A percentile compares a stretch with the other conserved stretches of the same genome.
Evolutionary conservation across 1,139 yeast genomes (phyloP).

Genomic region (Suhomyces anneliseae): DNA sequence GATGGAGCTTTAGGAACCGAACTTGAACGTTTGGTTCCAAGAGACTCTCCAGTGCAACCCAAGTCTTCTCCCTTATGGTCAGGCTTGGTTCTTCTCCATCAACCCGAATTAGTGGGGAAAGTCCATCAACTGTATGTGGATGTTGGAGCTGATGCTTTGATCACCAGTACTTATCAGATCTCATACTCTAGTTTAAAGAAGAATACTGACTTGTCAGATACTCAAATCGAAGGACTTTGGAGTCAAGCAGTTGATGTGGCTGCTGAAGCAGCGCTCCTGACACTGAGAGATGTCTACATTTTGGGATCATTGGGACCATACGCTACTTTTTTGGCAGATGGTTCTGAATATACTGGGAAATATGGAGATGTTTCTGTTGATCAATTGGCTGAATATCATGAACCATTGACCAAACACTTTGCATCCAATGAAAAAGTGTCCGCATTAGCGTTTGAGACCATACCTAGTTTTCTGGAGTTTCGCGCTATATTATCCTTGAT

Average conservation of each 20-base stretch:
- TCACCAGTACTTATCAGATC: constrained; percentile 66
- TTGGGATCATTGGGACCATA: constrained; percentile 74
- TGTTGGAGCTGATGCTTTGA: constrained; percentile 54
- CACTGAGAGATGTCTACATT: constrained; percentile 24
- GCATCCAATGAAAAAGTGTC: constrained; percentile 42
- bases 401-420: constrained; percentile 44
- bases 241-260: constrained; percentile 31
- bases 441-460: constrained; percentile 62
- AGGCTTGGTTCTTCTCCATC: constrained; percentile 49
- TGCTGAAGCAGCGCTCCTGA: constrained; percentile 31
- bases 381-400: constrained; percentile 47
- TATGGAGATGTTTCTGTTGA: constrained; percentile 38
- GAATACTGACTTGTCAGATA: constrained; percentile 26
- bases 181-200: constrained; percentile 42
- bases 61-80: constrained; percentile 57
- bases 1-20: constrained; percentile 22
- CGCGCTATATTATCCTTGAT: constrained; percentile 27
- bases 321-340: constrained; percentile 65
- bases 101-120: constrained; percentile 46
- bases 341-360: constrained; percentile 68
- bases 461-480: constrained; percentile 57
- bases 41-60: constrained; percentile 17
- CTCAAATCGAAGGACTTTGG: constrained; percentile 33
- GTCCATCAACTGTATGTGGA: constrained; percentile 53
- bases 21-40: constrained; percentile 16